Percentiles rank a stretch among this genome's conserved stretches.
Conservation (phyloP, 371 early-diverging fungal genomes). For the Basidiobolus meristosporus region DNA sequence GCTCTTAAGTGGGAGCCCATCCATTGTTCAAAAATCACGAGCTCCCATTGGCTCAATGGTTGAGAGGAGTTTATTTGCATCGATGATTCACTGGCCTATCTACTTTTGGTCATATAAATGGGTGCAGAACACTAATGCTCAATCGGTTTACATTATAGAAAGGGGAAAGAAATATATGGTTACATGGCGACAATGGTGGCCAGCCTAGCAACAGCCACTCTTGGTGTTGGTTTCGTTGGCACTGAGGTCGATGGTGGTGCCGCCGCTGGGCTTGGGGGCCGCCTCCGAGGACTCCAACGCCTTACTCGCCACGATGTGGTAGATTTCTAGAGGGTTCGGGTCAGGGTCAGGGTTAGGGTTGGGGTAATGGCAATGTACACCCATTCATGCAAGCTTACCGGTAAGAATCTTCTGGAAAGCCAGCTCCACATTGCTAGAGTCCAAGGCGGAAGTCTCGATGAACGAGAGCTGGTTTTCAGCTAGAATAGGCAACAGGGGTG, state of each 20-base stretch:
- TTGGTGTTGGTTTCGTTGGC: not conserved
- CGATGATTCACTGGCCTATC: too few relatives aligned
- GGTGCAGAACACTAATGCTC: too few relatives aligned
- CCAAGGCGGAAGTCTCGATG: slow-evolving; percentile 55
- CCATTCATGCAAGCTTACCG: slow-evolving; percentile 10
- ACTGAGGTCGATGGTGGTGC: not conserved
- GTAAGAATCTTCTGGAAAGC: slow-evolving; percentile 45
- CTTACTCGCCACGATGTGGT: slow-evolving; percentile 82
- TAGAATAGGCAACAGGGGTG: slow-evolving; percentile 2
- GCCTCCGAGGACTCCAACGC: slow-evolving; percentile 31
- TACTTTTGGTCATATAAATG: too few relatives aligned
- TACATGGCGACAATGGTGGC: too few relatives aligned
- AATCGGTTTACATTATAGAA: too few relatives aligned
- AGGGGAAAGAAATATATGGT: too few relatives aligned
- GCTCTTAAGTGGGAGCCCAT: too few relatives aligned
- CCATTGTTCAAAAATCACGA: too few relatives aligned
- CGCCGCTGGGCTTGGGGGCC: not conserved
- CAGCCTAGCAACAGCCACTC: slow-evolving; percentile 1
- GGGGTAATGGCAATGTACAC: not conserved
- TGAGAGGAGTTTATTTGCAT: too few relatives aligned
- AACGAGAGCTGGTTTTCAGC: slow-evolving; percentile 36
- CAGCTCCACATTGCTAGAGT: slow-evolving; percentile 42
- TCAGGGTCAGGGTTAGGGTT: not conserved
- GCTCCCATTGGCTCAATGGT: too few relatives aligned
- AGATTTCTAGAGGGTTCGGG: slow-evolving; percentile 43